These are phyloP conservation scores for Phascolomyces articulosus DNA, from an alignment of 371 early-diverging fungal species.

Conservation along the genomic window DNA sequence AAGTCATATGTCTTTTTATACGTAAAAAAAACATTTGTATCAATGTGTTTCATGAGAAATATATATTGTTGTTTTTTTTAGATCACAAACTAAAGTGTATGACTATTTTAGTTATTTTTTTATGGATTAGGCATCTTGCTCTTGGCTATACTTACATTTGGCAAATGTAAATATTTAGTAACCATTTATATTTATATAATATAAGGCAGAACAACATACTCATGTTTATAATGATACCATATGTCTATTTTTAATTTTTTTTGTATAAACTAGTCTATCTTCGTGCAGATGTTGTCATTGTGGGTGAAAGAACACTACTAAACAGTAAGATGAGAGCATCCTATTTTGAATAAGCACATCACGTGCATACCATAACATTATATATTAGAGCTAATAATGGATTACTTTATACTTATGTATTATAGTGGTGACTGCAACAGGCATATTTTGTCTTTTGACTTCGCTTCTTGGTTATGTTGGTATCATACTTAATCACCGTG, in stretches of 20 bases:
- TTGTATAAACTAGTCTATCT: constrained; percentile 35
- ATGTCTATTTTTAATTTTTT: background rate
- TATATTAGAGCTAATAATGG: too few species aligned
- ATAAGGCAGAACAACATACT: too few species aligned
- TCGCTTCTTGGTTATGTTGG: constrained; percentile 57
- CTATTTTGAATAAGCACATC: background rate
- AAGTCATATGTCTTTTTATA: constrained; percentile 13
- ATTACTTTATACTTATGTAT: too few species aligned
- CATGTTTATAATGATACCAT: background rate
- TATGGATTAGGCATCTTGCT: constrained; percentile 46
- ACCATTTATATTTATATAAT: too few species aligned
- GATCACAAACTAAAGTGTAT: too few species aligned
- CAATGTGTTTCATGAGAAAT: too few species aligned
- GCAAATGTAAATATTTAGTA: constrained; percentile 49
- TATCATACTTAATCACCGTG: constrained; percentile 57
- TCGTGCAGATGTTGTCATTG: constrained; percentile 48
- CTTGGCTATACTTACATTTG: constrained; percentile 40
- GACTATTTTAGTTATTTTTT: constrained; percentile 39
- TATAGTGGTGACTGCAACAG: constrained; percentile 52
- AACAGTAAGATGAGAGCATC: constrained; percentile 33
- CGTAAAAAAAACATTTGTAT: too few species aligned
- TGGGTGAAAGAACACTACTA: constrained; percentile 45
- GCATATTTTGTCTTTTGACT: constrained; percentile 47
- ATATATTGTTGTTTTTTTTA: too few species aligned
- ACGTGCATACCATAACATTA: background rate